These are phyloP conservation scores for Asparagopsis taxiformis DNA, from an alignment of 31 red algal species.

Conservation along the genomic window DNA sequence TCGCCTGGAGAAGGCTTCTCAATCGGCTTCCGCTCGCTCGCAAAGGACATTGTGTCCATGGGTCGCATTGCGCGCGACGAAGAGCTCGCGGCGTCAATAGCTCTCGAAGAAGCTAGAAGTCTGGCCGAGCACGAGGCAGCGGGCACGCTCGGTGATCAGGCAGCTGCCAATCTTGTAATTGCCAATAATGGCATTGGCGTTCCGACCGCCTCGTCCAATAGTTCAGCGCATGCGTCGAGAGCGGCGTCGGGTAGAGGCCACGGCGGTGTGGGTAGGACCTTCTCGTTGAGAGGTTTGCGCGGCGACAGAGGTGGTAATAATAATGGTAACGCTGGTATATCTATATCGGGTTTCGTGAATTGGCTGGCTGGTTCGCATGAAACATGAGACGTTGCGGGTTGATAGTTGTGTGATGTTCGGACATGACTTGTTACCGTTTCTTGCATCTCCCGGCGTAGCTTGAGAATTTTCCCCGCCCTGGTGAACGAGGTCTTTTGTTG, in stretches of 20 bases:
- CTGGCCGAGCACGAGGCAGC: constrained; percentile 38
- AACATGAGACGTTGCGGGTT: too few relatives aligned
- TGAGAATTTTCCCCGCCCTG: not conserved
- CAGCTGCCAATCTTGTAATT: constrained; percentile 52
- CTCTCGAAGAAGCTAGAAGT: constrained; percentile 51
- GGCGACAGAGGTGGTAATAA: constrained; percentile 8
- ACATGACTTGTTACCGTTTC: too few relatives aligned
- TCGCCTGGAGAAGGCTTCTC: constrained; percentile 47
- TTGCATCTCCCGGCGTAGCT: constrained; percentile 36
- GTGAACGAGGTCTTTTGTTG: constrained; percentile 35
- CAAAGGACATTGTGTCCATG: constrained; percentile 59
- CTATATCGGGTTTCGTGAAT: constrained; percentile 37
- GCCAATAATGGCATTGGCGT: constrained; percentile 59
- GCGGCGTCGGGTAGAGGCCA: not conserved
- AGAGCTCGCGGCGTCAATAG: constrained; percentile 52
- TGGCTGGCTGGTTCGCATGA: constrained; percentile 65
- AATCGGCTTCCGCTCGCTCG: constrained; percentile 57
- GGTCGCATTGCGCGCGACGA: constrained; percentile 50
- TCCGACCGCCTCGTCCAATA: constrained; percentile 10
- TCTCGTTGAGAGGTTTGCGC: constrained; percentile 41
- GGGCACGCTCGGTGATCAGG: constrained; percentile 31
- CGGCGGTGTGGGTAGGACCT: constrained; percentile 34
- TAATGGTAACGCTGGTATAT: constrained; percentile 43
- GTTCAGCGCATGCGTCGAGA: not conserved
- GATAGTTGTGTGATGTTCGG: too few relatives aligned